Evolutionary conservation across 192 early-diverging fungal genomes (phyloP).

Genomic region (Coemansia sp.): DNA sequence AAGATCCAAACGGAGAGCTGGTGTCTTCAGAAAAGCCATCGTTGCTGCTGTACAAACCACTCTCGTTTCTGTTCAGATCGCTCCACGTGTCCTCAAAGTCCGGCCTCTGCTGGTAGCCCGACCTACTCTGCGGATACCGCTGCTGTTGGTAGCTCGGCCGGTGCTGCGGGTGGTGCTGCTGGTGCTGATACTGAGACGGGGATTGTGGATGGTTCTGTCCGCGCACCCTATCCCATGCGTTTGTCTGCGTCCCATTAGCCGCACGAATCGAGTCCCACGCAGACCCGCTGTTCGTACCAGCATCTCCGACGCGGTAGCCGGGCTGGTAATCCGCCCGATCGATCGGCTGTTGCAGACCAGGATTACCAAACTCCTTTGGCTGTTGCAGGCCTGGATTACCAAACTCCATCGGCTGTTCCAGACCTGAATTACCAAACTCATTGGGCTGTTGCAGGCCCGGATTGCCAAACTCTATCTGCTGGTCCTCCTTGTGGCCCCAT

Average conservation of each 20-base stretch:
- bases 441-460: constrained; percentile 2
- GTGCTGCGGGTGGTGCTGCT: not conserved
- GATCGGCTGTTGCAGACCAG: constrained; percentile 3
- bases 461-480: constrained; percentile 13
- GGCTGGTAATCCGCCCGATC: not conserved
- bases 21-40: not conserved
- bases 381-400: no score
- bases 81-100: constrained; percentile 25
- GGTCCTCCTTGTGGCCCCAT: constrained; percentile 3
- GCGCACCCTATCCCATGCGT: constrained; percentile 40
- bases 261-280: constrained; percentile 38
- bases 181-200: not conserved
- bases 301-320: not conserved
- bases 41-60: not conserved
- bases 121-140: constrained; percentile 1
- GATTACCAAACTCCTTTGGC: constrained; percentile 13
- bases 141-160: not conserved
- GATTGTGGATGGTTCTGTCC: constrained; percentile 9
- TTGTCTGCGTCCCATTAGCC: not conserved
- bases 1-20: not conserved
- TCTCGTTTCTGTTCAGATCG: constrained; percentile 11
- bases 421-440: constrained; percentile 13
- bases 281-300: constrained; percentile 8
- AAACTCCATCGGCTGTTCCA: constrained; percentile 6
- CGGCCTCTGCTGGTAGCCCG: constrained; percentile 4